Base-by-base conservation (phyloP, 2,329 filamentous ascomycete species). In the Aureobasidium sp. region DNA sequence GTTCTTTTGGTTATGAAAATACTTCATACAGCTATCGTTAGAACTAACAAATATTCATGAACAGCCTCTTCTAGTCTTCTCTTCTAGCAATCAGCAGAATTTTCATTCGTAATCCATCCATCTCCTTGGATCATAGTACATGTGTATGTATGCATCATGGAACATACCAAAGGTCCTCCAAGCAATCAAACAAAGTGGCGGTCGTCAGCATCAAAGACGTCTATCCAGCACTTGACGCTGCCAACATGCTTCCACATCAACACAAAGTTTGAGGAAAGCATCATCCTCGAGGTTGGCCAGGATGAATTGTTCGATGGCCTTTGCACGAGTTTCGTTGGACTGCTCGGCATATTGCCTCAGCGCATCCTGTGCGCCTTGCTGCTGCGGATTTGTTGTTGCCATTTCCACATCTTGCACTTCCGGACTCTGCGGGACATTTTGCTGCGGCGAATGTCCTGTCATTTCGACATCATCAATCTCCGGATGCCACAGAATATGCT, bases 191-290 rank as follows among this genome's bases (percentile, higher is more conserved):
- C 15, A 17, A 27, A 11, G 2, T 35, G 39, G 45, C 2, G 17
- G 1, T n/a, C 8, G 2, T 33, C 39, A n/a, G 14, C 7, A 37
- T 31, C 22, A 42, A 24, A 31, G 17, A 48, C 66, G 73, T 62
- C 73, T 67, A n/a, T 73, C 76, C n/a, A 81, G 68, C n/a, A 74
- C 75, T 58, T 79, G 73, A 40, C 76, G 73, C 62, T 73, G 72
- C 81, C 81, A 83, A 64, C 77, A 76, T 14, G 71, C 71, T 56
- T 78, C 76, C 49, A 80, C 74, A 68, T 83, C 80, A 63, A 79
- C 73, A 56, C 79, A 78, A n/a, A 84, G 69, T 19, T 73, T 76
- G 6, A 79, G 61, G 63, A 84, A 84, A 22, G 76, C 72, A 3
- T 77, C 72, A 63, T 80, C 76, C 31, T 79, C 73, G 3, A 84